A percentile compares a stretch with the other conserved stretches of the same genome.
Evolutionary conservation across 2,329 filamentous ascomycete species (phyloP).

Genomic region (Lasiodiplodia sp.): DNA sequence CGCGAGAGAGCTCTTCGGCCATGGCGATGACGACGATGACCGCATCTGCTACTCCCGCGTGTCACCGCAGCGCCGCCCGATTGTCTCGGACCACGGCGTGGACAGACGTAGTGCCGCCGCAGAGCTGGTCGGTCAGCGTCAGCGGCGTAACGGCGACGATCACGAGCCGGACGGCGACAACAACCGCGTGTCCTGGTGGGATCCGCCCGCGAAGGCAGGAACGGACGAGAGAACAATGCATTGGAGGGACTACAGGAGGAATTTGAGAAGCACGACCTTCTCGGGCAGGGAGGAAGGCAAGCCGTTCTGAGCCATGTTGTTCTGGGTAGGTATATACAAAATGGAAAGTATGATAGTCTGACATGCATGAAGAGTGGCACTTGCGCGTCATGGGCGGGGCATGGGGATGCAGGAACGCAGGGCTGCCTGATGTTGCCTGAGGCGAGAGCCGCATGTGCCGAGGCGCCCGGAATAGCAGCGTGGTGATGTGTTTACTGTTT

Average conservation of each 20-base stretch:
- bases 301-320: neutral
- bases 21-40: neutral
- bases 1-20: neutral
- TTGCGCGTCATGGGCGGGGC: constrained; percentile 1
- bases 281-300: neutral
- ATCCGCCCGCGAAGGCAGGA: neutral
- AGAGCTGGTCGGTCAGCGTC: constrained; percentile 1
- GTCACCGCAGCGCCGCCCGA: constrained; percentile 7
- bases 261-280: neutral
- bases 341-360: neutral
- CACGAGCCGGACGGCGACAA: neutral
- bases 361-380: neutral
- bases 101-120: constrained; percentile 9
- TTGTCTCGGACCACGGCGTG: constrained; percentile 5
- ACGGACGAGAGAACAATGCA: neutral
- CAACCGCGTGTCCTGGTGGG: constrained; percentile 19
- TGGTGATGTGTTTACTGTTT: too few relatives aligned
- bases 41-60: neutral
- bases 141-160: neutral
- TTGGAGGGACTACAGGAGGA: constrained; percentile 3
- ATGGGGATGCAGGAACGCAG: constrained; percentile 1
- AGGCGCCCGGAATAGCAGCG: constrained; percentile 5
- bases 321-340: too few relatives aligned
- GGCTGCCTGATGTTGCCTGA: neutral
- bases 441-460: neutral